A percentile compares a stretch with the other conserved stretches of the same genome.
Evolutionary conservation across 371 early-diverging fungal species (phyloP).

Genomic region (Dichotomocladium elegans): DNA sequence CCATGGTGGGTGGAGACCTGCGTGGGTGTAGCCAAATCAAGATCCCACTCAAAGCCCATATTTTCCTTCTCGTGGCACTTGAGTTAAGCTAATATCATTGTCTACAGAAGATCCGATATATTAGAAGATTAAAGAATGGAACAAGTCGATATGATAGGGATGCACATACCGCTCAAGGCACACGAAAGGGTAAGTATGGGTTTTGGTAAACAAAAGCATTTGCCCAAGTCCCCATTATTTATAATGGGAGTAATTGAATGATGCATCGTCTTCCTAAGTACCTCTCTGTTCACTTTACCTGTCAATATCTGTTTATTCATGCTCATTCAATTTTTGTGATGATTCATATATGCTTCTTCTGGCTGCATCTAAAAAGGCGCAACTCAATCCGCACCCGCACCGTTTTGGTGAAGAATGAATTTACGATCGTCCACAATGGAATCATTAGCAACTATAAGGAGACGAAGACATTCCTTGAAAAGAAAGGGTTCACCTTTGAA

Average conservation of each 20-base stretch:
- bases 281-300: constrained; percentile 50
- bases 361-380: constrained; percentile 37
- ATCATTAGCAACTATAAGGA: constrained; percentile 99
- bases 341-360: too few species aligned
- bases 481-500: constrained; percentile 92
- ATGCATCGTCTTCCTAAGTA: background rate
- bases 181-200: constrained; percentile 62
- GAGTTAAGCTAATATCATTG: too few species aligned
- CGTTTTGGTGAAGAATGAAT: constrained; percentile 87
- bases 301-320: constrained; percentile 99
- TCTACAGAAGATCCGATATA: too few species aligned
- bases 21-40: too few species aligned
- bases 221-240: too few species aligned
- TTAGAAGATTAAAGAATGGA: too few species aligned
- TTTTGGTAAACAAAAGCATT: constrained; percentile 53
- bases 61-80: too few species aligned
- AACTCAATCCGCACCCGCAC: constrained; percentile 95
- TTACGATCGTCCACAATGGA: constrained; percentile 97
- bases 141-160: too few species aligned
- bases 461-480: constrained; percentile 85
- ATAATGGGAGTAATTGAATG: background rate
- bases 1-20: too few species aligned
- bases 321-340: too few species aligned
- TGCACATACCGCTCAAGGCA: too few species aligned
- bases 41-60: too few species aligned